Conservation (phyloP, 78 protist species). For the Dictyostelium capitatum region DNA sequence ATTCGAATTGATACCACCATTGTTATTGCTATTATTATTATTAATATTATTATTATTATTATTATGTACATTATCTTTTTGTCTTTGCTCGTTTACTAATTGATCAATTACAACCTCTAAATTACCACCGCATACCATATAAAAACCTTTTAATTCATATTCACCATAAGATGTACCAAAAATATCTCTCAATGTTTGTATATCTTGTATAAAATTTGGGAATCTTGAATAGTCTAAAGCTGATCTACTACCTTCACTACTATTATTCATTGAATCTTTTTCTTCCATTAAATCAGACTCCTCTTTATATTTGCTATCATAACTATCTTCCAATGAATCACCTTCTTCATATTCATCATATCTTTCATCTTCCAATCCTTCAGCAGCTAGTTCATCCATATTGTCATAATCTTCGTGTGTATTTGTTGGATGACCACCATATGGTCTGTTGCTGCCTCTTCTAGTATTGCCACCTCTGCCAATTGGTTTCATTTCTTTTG, state of each 20-base stretch:
- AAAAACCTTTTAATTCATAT: constrained; percentile 46
- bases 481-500: neutral
- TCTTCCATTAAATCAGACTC: neutral
- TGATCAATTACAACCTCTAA: constrained; percentile 72
- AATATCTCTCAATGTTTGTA: constrained; percentile 56
- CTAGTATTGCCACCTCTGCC: neutral
- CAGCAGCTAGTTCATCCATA: neutral
- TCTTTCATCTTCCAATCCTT: neutral
- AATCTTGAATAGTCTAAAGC: constrained; percentile 25
- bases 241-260: neutral
- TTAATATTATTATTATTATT: constrained; percentile 2
- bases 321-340: neutral
- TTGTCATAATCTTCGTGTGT: neutral
- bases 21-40: neutral
- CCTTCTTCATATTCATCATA: neutral
- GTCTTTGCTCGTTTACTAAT: constrained; percentile 59
- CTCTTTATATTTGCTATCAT: neutral
- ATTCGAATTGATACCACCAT: neutral
- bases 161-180: constrained; percentile 68
- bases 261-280: neutral
- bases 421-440: constrained; percentile 1
- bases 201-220: constrained; percentile 55
- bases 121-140: constrained; percentile 64
- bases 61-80: neutral
- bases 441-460: neutral